phyloP scores from a whole-genome alignment of 2,329 filamentous ascomycete species.

The Lachnellula cervina region DNA sequence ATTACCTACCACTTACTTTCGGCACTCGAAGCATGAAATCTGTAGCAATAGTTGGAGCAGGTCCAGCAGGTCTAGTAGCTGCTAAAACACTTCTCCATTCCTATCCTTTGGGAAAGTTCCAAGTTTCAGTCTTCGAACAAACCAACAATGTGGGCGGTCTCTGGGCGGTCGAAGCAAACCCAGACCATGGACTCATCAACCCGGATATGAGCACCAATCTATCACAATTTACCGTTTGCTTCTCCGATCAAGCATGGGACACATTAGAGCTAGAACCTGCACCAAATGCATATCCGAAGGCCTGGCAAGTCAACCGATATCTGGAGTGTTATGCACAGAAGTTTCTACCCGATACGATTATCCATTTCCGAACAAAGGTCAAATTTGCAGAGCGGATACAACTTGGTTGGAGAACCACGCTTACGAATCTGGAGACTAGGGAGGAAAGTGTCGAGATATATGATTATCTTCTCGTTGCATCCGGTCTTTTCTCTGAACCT shows the following conservation, averaged over 20 bases:
- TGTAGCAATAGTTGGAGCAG: constrained; percentile 9
- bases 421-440: background rate
- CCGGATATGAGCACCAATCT: constrained; percentile 7
- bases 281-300: background rate
- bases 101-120: background rate
- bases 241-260: constrained; percentile 10
- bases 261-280: background rate
- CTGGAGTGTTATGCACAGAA: constrained; percentile 4
- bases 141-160: constrained; percentile 5
- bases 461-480: background rate
- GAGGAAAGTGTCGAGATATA: background rate
- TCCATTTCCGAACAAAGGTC: background rate
- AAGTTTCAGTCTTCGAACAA: constrained; percentile 7
- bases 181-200: constrained; percentile 4
- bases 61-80: constrained; percentile 12
- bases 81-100: constrained; percentile 9
- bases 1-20: background rate
- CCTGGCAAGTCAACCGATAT: constrained; percentile 10
- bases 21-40: constrained; percentile 5
- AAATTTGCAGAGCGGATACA: background rate
- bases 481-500: background rate
- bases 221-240: constrained; percentile 10
- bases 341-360: background rate
- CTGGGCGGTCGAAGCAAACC: constrained; percentile 8
- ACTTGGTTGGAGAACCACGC: background rate